These are phyloP conservation scores for Boletus rubescentipes DNA, from an alignment of 768 basidiomycete species.

Conservation along the genomic window DNA sequence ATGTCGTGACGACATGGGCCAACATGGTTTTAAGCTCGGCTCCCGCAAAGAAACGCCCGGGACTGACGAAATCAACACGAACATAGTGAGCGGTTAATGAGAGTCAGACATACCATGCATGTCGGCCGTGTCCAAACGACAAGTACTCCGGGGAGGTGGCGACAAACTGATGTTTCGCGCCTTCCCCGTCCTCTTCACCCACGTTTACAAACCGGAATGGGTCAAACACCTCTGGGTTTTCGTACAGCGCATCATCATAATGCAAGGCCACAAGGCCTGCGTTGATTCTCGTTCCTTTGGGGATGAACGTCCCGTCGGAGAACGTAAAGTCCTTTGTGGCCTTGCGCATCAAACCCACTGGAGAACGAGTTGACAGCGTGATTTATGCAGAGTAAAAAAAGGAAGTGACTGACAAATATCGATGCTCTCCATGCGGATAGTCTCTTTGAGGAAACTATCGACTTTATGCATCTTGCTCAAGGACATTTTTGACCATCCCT, in stretches of 20 bases:
- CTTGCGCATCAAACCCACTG: constrained; percentile 33
- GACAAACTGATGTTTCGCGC: constrained; percentile 34
- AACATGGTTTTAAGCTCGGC: constrained; percentile 45
- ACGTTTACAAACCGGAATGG: constrained; percentile 40
- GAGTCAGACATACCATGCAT: constrained; percentile 19
- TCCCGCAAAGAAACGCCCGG: constrained; percentile 40
- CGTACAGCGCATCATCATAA: constrained; percentile 22
- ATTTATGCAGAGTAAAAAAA: no score
- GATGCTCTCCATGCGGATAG: constrained; percentile 28
- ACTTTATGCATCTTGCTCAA: constrained; percentile 31
- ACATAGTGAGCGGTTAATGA: constrained; percentile 2
- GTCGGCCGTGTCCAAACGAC: constrained; percentile 34
- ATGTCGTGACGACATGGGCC: constrained; percentile 39
- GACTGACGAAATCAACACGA: neutral
- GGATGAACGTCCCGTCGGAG: constrained; percentile 37
- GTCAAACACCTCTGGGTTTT: constrained; percentile 19
- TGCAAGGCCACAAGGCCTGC: neutral
- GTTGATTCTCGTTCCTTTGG: constrained; percentile 24
- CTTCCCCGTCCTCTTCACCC: constrained; percentile 35
- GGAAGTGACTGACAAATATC: neutral
- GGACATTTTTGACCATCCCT: constrained; percentile 4
- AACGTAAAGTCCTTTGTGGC: constrained; percentile 32
- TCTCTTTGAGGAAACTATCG: constrained; percentile 41
- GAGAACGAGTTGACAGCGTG: neutral
- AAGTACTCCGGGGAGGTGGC: constrained; percentile 33